Base-by-base conservation (phyloP, 2,329 filamentous ascomycete genomes). In the Diaporthe citri region DNA sequence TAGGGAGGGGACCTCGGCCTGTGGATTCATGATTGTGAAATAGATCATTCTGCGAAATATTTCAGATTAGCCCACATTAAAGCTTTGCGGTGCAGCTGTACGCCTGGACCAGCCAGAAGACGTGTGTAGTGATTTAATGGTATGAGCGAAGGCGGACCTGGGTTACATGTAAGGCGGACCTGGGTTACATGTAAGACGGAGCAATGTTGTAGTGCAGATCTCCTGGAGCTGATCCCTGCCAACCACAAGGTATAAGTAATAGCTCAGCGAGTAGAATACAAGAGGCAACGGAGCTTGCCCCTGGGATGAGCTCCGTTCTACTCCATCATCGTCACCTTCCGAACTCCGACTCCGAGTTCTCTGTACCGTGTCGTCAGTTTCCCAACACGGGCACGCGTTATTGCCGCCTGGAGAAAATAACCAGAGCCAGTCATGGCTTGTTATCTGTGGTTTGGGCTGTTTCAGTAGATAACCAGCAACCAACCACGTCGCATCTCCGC, bases 281-380 rank as follows among this genome's bases (percentile, higher is more conserved):
- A 60, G 12, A 64, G 41, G 22, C 48, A 36, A 39, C 22, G 46
- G 46, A 55, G 64, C 64, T 52, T 52, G 22, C 34, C 46, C 64
- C 34, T 20, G 31, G 31, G 6, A 52, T 17, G n/a, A 69, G 64
- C 64, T 69, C 34, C 48, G 22, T 36, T 39, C 13, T 39, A 13
- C 10, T 15, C 36, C 28, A 28, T 43, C 41, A 28, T 55, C 64
- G 48, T 69, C 48, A 69, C 48, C 64, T 69, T 69, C 64, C 48
- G 64, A 69, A 41, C 36, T 67, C 64, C 46, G 46, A 67, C 46
- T 39, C 64, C 64, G 64, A 39, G 12, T 17, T 52, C 12, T 51
- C 12, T 51, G 4, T 34, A 67, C 22, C 20, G 25, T 28, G 22
- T 67, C 17, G 15, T 39, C 13, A 3, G 9, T 31, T 22, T 22